Evolutionary conservation across 1,284 basidiomycete genomes (phyloP), one percentile per base, ranked within the genome.

Genomic region (Sanghuangporus sanghuang): DNA sequence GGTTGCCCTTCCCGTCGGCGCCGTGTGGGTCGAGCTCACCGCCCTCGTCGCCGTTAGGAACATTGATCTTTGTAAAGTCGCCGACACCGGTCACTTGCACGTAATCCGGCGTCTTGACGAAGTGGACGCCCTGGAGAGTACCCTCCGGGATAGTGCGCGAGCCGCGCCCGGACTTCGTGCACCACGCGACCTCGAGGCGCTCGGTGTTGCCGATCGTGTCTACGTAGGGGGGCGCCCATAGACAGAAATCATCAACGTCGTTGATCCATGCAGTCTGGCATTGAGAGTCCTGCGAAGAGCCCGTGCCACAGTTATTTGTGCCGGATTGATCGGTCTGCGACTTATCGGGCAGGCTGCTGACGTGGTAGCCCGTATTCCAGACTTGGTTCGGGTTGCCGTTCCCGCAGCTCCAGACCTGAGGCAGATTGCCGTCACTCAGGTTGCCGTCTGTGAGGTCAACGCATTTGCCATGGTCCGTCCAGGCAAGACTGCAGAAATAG

Each of bases 201-300:
- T 85, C 83, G 27, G 78, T 77, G 64, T 83, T 74, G 53, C 81
- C 82, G 63, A 85, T 78, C 9, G 74, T 69, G 54, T 66, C 72
- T 18, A 72, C 66, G 35, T 69, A 70, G 14, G 74, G 76, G 14
- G 78, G 77, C n/a, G 71, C 74, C 62, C 74, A 78, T 23, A 65
- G 60, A n/a, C 61, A 68, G 54, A 68, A 67, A 53, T 67, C 66
- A 38, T 67, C 65, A 18, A 72, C 78, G 36, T 72, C 79, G 77
- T 83, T 84, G 71, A 83, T 74, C 77, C 78, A 81, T 50, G 76
- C 75, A 32, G 79, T 84, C 69, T 87, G 86, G 72, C 86, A 87
- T 36, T 77, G 76, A 9, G 83, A 82, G 27, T 70, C 70, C 64
- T 80, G 78, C 68, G 75, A 78, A 7, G 78, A 78, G 1, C 70